Percentiles rank a stretch among this genome's conserved stretches.
Conservation (phyloP, 2,329 filamentous ascomycete species). For the Rachicladosporium sp. region DNA sequence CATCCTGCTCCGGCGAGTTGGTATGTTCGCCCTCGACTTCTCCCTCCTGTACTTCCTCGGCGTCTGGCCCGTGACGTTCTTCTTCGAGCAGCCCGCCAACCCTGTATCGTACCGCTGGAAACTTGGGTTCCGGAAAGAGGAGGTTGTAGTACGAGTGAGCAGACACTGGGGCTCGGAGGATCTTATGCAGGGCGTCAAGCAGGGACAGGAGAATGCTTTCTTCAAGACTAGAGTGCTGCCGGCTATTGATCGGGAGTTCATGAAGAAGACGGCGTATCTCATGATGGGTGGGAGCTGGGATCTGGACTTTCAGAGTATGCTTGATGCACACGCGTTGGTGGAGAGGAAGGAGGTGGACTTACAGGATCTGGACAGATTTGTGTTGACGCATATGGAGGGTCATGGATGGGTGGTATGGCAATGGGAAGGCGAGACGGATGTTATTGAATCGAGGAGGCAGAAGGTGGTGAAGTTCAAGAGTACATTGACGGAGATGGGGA, state of each 20-base stretch:
- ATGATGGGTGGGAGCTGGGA: constrained; percentile 80
- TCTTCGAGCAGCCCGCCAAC: constrained; percentile 49
- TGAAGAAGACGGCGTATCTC: constrained; percentile 76
- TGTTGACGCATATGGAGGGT: constrained; percentile 58
- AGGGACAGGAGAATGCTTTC: constrained; percentile 40
- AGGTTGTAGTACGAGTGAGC: constrained; percentile 71
- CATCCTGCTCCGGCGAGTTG: constrained; percentile 47
- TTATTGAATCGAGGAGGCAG: constrained; percentile 51
- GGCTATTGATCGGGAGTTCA: constrained; percentile 54
- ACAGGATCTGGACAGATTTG: constrained; percentile 58
- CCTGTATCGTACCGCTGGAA: constrained; percentile 62
- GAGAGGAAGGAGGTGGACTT: constrained; percentile 46
- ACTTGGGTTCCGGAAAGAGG: constrained; percentile 64
- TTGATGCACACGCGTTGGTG: constrained; percentile 56
- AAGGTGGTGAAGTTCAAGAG: constrained; percentile 76
- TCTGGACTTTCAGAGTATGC: constrained; percentile 73
- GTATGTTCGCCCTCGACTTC: constrained; percentile 66
- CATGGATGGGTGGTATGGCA: constrained; percentile 44
- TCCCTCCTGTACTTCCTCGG: constrained; percentile 31
- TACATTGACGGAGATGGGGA: constrained; percentile 59
- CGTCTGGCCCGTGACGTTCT: constrained; percentile 38
- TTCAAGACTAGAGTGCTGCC: constrained; percentile 51
- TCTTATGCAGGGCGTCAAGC: constrained; percentile 40
- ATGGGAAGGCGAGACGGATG: constrained; percentile 29
- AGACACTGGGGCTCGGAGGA: constrained; percentile 56